Evolutionary conservation across 192 early-diverging fungal genomes (phyloP).

Genomic region (Rhizophagus prolifer): DNA sequence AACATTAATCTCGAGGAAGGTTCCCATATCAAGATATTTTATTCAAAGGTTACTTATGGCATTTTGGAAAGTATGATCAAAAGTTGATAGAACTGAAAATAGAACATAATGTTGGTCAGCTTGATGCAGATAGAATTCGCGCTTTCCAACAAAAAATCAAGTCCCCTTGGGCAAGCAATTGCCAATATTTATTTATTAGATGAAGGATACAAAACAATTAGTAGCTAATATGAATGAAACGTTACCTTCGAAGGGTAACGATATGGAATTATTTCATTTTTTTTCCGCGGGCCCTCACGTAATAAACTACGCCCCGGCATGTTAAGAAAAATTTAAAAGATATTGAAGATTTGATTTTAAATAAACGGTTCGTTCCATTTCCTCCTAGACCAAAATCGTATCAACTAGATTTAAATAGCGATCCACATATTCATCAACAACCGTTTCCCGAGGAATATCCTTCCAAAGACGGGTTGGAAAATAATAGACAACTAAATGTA

Average conservation of each 20-base stretch:
- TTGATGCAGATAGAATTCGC: no score
- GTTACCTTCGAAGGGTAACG: not conserved
- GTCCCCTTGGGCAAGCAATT: no score
- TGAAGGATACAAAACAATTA: no score
- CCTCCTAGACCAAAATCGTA: no score
- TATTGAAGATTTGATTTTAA: not conserved
- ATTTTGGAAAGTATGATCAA: not conserved
- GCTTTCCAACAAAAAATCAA: no score
- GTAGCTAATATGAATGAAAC: not conserved
- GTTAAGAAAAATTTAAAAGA: no score
- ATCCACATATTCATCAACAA: conserved; percentile 4
- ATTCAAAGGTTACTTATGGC: conserved; percentile 14
- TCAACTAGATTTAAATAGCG: not conserved
- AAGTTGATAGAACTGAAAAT: no score
- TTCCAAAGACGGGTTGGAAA: not conserved
- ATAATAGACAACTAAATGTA: not conserved
- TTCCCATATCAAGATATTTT: not conserved
- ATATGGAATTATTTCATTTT: not conserved
- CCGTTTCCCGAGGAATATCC: no score
- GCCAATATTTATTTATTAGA: no score
- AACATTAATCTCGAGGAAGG: not conserved
- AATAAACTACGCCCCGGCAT: not conserved
- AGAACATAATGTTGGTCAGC: no score
- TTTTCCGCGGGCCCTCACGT: not conserved
- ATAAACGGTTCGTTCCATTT: no score